phyloP scores from a whole-genome alignment of 306 rosid species.

The Notholithocarpus densiflorus region DNA sequence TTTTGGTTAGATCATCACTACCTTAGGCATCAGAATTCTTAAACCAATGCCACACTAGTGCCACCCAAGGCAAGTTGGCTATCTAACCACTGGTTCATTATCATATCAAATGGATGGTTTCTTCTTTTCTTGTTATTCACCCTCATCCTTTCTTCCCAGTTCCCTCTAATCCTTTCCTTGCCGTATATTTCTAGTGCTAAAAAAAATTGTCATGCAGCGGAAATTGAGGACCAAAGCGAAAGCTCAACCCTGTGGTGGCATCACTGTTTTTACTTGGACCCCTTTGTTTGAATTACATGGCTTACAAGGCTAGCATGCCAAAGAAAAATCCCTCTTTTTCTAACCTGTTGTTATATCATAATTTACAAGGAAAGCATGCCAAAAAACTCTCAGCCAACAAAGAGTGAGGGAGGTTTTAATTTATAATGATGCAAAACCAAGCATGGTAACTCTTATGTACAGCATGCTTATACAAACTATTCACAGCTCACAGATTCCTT shows the following conservation, averaged over 20 bases:
- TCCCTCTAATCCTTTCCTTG: too few species aligned
- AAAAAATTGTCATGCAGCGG: too few species aligned
- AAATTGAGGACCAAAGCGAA: background rate
- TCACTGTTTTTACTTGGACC: background rate
- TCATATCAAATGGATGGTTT: too few species aligned
- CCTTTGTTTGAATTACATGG: background rate
- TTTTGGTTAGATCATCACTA: too few species aligned
- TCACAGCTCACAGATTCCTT: constrained; percentile 61
- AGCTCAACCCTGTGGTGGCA: background rate
- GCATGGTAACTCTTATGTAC: background rate
- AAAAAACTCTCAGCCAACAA: background rate
- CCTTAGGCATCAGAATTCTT: too few species aligned
- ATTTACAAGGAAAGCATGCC: background rate
- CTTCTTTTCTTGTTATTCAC: too few species aligned
- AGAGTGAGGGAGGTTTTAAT: background rate
- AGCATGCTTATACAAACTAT: constrained; percentile 3
- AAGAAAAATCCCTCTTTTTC: too few species aligned
- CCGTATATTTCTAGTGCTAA: too few species aligned
- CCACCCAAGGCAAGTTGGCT: too few species aligned
- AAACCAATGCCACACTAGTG: too few species aligned
- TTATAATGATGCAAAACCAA: background rate
- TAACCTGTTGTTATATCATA: background rate
- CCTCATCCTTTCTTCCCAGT: too few species aligned
- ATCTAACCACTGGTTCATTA: too few species aligned
- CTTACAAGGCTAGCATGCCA: background rate